Conservation (phyloP, 2,329 filamentous ascomycete genomes). For the Colletotrichum echinochloae region DNA sequence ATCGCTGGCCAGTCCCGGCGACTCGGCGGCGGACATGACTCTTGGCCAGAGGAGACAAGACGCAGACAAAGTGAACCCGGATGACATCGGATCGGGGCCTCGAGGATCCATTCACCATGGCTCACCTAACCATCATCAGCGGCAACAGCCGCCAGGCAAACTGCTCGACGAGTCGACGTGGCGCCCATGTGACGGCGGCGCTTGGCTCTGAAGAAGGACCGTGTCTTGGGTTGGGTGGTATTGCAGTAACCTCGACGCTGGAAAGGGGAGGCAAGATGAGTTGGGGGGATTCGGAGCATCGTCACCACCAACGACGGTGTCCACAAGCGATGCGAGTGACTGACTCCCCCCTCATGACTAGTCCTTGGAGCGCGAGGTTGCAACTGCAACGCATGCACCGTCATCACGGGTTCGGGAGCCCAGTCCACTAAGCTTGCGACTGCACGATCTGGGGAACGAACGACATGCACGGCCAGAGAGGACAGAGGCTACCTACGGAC, state of each 20-base stretch:
- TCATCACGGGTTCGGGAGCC: neutral
- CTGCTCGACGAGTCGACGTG: neutral
- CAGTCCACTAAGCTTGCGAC: neutral
- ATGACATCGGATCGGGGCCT: constrained; percentile 1
- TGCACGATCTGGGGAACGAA: neutral
- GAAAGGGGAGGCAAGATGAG: neutral
- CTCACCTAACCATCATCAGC: neutral
- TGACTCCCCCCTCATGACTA: constrained; percentile 10
- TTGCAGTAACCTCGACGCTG: constrained; percentile 28
- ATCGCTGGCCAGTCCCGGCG: constrained; percentile 25
- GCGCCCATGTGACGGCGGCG: constrained; percentile 31
- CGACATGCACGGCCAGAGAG: neutral
- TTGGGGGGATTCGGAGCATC: neutral
- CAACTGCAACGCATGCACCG: neutral
- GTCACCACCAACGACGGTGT: neutral
- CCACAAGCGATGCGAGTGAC: neutral
- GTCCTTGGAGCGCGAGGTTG: neutral
- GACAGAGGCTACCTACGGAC: neutral
- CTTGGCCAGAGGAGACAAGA: constrained; percentile 30
- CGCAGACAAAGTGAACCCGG: neutral
- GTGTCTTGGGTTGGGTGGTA: constrained; percentile 29
- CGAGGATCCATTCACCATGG: neutral
- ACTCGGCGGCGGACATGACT: constrained; percentile 32
- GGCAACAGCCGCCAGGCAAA: neutral
- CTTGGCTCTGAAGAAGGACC: constrained; percentile 37